Conservation (phyloP, 176 grass and related monocot genomes). For the Paspalum vaginatum region DNA sequence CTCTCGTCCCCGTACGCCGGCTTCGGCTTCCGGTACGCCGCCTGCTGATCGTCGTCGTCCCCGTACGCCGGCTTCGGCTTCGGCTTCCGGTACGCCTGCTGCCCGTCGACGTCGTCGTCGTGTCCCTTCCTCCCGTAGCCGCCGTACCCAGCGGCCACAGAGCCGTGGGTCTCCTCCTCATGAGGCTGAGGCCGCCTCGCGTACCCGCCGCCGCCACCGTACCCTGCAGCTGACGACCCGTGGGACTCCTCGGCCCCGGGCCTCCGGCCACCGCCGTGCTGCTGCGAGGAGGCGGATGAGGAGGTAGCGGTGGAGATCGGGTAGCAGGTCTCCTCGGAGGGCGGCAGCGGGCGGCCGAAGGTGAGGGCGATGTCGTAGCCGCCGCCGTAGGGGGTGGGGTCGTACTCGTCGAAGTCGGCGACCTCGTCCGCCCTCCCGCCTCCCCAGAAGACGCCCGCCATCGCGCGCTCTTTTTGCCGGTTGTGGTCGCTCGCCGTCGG, state of each 20-base stretch:
- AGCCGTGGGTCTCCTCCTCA: slow-evolving; percentile 53
- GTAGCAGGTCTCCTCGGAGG: slow-evolving; percentile 87
- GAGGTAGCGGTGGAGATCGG: slow-evolving; percentile 59
- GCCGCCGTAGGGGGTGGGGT: slow-evolving; percentile 86
- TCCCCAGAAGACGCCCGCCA: slow-evolving; percentile 58
- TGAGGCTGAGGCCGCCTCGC: slow-evolving; percentile 36
- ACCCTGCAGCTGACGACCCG: slow-evolving; percentile 33
- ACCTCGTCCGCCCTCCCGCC: slow-evolving; percentile 55
- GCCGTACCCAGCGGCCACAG: too few species aligned
- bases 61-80: slow-evolving; percentile 48
- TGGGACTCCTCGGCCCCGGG: slow-evolving; percentile 26
- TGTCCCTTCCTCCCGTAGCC: slow-evolving; percentile 58
- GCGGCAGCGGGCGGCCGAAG: slow-evolving; percentile 70
- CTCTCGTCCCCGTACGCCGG: slow-evolving; percentile 34
- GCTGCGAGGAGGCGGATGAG: slow-evolving; percentile 53
- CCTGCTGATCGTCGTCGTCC: slow-evolving; percentile 28
- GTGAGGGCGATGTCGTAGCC: slow-evolving; percentile 77
- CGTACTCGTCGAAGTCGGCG: slow-evolving; percentile 83
- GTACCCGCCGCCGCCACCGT: slow-evolving; percentile 29
- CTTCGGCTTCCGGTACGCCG: slow-evolving; percentile 52
- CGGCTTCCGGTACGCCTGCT: slow-evolving; percentile 33
- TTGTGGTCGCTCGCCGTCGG: neutral
- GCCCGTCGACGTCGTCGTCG: slow-evolving; percentile 11
- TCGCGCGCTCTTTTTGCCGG: neutral
- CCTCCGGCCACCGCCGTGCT: slow-evolving; percentile 35